Base-by-base conservation (phyloP, 2,329 filamentous ascomycete genomes). In the Scedosporium dehoogii region DNA sequence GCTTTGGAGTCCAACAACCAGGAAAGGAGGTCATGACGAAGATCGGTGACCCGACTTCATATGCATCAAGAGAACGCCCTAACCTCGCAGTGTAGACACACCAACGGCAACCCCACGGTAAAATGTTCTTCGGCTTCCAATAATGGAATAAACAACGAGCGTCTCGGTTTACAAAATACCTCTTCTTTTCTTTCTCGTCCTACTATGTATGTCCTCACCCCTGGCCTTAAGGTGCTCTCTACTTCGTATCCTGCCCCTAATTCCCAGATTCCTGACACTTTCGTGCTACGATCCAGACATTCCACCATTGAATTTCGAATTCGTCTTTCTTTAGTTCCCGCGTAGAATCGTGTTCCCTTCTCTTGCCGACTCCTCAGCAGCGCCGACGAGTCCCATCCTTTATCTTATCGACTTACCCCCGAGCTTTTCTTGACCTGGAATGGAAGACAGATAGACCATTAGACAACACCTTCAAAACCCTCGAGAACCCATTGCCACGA, bases 401-500 rank as follows among this genome's bases (percentile, higher is more conserved):
- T 56, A 6, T n/a, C 18, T 14, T 27, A 23, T 56, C 6, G 14
- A 23, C 21, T 9, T 29, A 55, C 6, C 23, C 23, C 23, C 23
- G 51, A n/a, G 21, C 4, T 27, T 23, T 16, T 56, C n/a, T 21
- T 48, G 44, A 21, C 44, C 44, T 48, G 44, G 44, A 48, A 48
- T 48, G 44, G 44, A 48, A 21, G 16, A 21, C 16, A 48, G 44
- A 21, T 21, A 48, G 44, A 21, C 44, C n/a, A 48, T 48, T 21
- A 18, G 9, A 56, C n/a, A 2, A 12, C 21, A 56, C 27, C 56
- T 16, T 58, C 10, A 33, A 33, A 6, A 16, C 25, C 21, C 16
- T 58, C 29, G 27, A 58, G 9, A 33, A 33, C 16, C 27, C 18
- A 41, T 48, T 29, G 21, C 16, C 48, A n/a, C 18, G 6, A 90